These are phyloP conservation scores for Rhodofomes roseus DNA, from an alignment of 1,284 basidiomycete species.

Conservation along the genomic window DNA sequence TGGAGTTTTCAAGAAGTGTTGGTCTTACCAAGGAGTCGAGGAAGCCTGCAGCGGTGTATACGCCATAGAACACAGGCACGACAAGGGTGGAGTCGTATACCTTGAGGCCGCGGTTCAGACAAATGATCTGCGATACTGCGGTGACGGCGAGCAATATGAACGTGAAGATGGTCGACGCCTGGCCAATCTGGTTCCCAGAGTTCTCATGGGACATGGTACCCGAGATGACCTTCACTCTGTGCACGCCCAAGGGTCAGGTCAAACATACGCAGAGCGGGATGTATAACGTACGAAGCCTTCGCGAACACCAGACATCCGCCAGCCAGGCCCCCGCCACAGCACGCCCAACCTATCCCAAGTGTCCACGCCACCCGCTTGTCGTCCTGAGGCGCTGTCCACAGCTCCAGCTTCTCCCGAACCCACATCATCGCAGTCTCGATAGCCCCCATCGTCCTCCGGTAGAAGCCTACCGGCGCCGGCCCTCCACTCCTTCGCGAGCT, in stretches of 20 bases:
- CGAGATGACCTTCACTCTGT: constrained; percentile 73
- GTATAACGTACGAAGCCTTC: constrained; percentile 69
- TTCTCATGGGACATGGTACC: constrained; percentile 74
- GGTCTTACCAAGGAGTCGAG: constrained; percentile 55
- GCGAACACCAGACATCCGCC: constrained; percentile 90
- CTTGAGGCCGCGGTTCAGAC: constrained; percentile 81
- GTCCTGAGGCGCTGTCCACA: constrained; percentile 73
- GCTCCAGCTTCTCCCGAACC: constrained; percentile 63
- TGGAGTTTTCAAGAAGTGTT: background rate
- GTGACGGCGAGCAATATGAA: constrained; percentile 76
- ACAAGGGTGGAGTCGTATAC: constrained; percentile 77
- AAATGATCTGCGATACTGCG: constrained; percentile 87
- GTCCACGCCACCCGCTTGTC: constrained; percentile 86
- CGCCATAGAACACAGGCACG: constrained; percentile 70
- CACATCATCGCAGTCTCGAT: constrained; percentile 50
- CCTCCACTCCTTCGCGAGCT: constrained; percentile 23
- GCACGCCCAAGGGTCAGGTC: constrained; percentile 7
- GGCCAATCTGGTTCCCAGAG: constrained; percentile 82
- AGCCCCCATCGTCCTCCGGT: constrained; percentile 28
- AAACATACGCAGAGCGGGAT: background rate
- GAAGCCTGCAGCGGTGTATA: constrained; percentile 66
- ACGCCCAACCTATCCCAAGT: constrained; percentile 89
- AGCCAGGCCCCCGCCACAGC: constrained; percentile 84
- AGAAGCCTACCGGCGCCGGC: constrained; percentile 23
- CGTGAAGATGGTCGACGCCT: constrained; percentile 78